Conservation (phyloP, 1,284 basidiomycete genomes). For the Ceratobasidium theobromae region DNA sequence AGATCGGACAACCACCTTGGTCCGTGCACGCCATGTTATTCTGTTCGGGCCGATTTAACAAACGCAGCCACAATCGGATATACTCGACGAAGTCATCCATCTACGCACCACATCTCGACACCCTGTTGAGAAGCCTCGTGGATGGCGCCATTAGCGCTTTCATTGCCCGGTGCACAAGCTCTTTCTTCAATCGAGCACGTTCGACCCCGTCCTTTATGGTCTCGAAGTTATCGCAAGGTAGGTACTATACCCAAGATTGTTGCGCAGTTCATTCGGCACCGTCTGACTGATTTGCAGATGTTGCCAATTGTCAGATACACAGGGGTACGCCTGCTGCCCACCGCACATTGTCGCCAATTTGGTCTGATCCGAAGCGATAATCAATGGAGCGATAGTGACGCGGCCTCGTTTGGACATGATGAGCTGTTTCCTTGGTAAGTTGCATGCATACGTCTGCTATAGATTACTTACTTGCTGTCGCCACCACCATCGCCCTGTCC, state of each 20-base stretch:
- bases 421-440: not conserved
- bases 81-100: conserved; percentile 25
- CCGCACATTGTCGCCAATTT: not conserved
- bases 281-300: not conserved
- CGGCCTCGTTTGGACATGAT: not conserved
- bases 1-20: conserved; percentile 10
- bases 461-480: not conserved
- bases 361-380: not conserved
- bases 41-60: conserved; percentile 32
- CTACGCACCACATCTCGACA: conserved; percentile 35
- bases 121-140: conserved; percentile 21
- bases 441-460: not conserved
- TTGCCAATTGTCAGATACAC: not conserved
- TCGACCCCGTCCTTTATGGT: not conserved
- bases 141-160: conserved; percentile 32
- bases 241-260: not conserved
- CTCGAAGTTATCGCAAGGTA: conserved; percentile 7
- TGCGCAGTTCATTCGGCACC: not conserved
- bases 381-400: not conserved
- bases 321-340: not conserved
- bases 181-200: not conserved
- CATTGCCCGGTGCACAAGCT: conserved; percentile 38
- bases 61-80: conserved; percentile 37
- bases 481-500: conserved; percentile 32
- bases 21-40: conserved; percentile 27